phyloP scores from a whole-genome alignment of 345 rosid genomes.

The Salix brachista region DNA sequence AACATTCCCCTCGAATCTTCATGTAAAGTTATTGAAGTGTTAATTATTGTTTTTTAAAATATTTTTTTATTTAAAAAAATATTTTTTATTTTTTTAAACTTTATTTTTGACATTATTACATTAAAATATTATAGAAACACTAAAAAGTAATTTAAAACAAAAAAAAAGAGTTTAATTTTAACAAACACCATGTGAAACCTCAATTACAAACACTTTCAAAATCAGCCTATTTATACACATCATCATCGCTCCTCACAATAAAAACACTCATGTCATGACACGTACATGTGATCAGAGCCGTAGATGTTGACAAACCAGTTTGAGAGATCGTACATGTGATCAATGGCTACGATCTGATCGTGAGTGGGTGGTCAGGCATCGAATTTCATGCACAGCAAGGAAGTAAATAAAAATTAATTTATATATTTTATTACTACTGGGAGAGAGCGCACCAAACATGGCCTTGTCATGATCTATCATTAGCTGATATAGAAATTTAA shows the following conservation, averaged over 20 bases:
- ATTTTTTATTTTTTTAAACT: no score
- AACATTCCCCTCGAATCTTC: no score
- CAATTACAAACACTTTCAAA: not conserved
- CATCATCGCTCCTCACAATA: no score
- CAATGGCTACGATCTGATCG: no score
- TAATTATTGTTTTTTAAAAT: no score
- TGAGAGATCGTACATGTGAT: not conserved
- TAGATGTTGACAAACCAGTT: not conserved
- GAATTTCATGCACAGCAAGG: not conserved
- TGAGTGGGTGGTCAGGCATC: not conserved
- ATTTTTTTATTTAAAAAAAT: no score
- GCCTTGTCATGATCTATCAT: conserved; percentile 46
- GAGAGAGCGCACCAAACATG: conserved; percentile 63
- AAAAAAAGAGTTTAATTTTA: no score
- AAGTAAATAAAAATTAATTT: conserved; percentile 5
- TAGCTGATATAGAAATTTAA: not conserved
- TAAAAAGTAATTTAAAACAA: no score
- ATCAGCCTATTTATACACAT: not conserved
- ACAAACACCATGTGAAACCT: no score
- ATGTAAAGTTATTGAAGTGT: no score
- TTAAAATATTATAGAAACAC: no score
- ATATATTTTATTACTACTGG: conserved; percentile 27
- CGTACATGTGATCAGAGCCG: not conserved
- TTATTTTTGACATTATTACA: no score
- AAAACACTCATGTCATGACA: not conserved